Base-by-base conservation (phyloP, 495 filamentous ascomycete genomes). In the Neurospora pannonica region DNA sequence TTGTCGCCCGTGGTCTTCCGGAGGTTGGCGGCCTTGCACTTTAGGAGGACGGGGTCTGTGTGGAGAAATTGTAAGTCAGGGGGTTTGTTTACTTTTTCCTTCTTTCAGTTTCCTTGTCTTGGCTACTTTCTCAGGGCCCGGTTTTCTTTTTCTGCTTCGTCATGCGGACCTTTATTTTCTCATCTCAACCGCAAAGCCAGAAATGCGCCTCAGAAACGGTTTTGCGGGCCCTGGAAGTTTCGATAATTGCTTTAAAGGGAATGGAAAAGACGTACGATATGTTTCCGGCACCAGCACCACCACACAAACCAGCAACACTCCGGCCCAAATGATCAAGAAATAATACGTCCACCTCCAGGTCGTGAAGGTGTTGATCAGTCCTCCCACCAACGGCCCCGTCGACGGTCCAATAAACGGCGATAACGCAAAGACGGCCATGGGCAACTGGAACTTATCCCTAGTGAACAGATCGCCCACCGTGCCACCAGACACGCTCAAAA, bases 281-380 rank as follows among this genome's bases (percentile, higher is more conserved):
- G 96, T 98, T 83, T 98, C 95, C 2, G 96, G 95, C 3, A 97
- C 93, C 31, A 95, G 86, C 28, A 94, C 78, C 67, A 89, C 77
- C 24, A 99, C 89, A 73, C 87, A 83, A 7, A 84, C 81, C 10
- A 95, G 84, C 75, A 92, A 79, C 34, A 87, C 78, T 10, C 84
- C 87, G 3, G 92, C 87, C 94, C 94, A 97, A 19, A 97, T 97
- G 8, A 97, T 78, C 48, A 97, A 85, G 4, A 84, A 87, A 81
- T 95, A 98, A 79, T 97, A 97, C 5, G 92, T 92, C 95, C 95
- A 98, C 43, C 95, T 87, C 94, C 95, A 97, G 60, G 78, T 86
- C 8, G 89, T 89, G 73, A 89, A 92, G 71, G 92, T 88, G 78
- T 96, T 95, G 72, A 97, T 86, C 46, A 90, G 81, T 28, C 88